A percentile compares a stretch with the other conserved stretches of the same genome.
phyloP scores from a whole-genome alignment of 1,139 yeast species.

The Kodamaea fungicola region DNA sequence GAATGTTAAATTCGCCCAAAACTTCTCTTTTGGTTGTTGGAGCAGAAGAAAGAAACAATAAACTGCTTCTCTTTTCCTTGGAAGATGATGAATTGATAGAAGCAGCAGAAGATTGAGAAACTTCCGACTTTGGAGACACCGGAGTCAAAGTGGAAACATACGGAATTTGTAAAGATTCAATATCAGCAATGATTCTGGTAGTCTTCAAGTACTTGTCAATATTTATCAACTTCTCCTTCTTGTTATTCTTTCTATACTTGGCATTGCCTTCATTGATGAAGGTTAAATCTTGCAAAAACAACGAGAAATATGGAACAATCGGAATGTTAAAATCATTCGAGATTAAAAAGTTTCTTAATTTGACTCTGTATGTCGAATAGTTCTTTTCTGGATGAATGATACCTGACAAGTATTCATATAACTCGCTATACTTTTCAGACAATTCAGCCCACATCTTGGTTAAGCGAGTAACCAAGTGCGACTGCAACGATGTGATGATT shows the following conservation, averaged over 20 bases:
- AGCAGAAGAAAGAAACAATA: conserved; percentile 8
- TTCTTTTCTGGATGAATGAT: conserved; percentile 83
- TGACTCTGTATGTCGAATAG: conserved; percentile 69
- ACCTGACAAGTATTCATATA: conserved; percentile 64
- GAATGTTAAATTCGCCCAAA: conserved; percentile 31
- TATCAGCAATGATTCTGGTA: conserved; percentile 70
- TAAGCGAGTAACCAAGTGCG: conserved; percentile 73
- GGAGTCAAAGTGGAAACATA: conserved; percentile 6
- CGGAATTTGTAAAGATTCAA: conserved; percentile 73
- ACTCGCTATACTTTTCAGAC: conserved; percentile 59
- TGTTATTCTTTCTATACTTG: conserved; percentile 57
- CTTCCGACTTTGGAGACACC: neutral
- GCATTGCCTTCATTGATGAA: conserved; percentile 87
- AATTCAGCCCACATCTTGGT: conserved; percentile 63
- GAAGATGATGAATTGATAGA: conserved; percentile 8
- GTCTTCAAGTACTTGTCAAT: conserved; percentile 78
- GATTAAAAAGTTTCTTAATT: conserved; percentile 54
- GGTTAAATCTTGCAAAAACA: conserved; percentile 82
- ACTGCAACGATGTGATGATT: conserved; percentile 78
- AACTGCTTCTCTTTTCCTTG: conserved; percentile 18
- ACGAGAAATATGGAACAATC: conserved; percentile 80
- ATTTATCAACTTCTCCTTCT: conserved; percentile 63
- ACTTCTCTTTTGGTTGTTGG: conserved; percentile 10
- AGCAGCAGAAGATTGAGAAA: conserved; percentile 6
- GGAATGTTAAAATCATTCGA: conserved; percentile 59